Base-by-base conservation (phyloP, 2,329 filamentous ascomycete species). In the Arthrobotrys entomopaga region DNA sequence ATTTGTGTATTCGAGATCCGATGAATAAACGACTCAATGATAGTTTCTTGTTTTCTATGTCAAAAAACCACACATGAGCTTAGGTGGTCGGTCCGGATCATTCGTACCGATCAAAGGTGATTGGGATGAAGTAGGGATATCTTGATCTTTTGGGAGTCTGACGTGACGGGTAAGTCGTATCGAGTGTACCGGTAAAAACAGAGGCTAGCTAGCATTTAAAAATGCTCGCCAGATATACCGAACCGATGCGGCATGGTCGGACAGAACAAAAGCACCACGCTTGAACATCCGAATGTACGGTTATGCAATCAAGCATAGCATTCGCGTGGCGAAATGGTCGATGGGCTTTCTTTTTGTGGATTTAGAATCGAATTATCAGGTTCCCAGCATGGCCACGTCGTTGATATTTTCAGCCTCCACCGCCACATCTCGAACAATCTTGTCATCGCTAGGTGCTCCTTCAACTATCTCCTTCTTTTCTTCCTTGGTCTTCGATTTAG, bases 21-120 rank as follows among this genome's bases (percentile, higher is more conserved):
- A 40, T 19, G 26, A 22, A 10, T 40, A 22, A 65, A 65, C 22
- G 7, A 20, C 20, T 48, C 63, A 65, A 65, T 65, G 63, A 58
- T 65, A 65, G 61, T 65, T 57, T 57, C 34, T n/a, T 43, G 19
- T 24, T 38, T 16, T n/a, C 19, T 40, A 2, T 15, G 5, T 38
- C 8, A n/a, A 13, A 46, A n/a, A n/a, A 7, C 3, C 40, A 34
- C 29, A 34, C 29, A 34, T 6, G 10, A 34, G 29, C 10, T 34
- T 10, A 34, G 29, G n/a, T n/a, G n/a, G n/a, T n/a, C n/a, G n/a
- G n/a, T n/a, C n/a, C n/a, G n/a, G n/a, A n/a, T n/a, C n/a, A n/a
- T n/a, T 34, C 10, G 5, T 34, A 34, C 29, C 29, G 2, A 34
- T 34, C 5, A 10, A 34, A 34, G 29, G 29, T 34, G 29, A 34